phyloP scores from a whole-genome alignment of 345 rosid genomes.

The Theobroma cacao region DNA sequence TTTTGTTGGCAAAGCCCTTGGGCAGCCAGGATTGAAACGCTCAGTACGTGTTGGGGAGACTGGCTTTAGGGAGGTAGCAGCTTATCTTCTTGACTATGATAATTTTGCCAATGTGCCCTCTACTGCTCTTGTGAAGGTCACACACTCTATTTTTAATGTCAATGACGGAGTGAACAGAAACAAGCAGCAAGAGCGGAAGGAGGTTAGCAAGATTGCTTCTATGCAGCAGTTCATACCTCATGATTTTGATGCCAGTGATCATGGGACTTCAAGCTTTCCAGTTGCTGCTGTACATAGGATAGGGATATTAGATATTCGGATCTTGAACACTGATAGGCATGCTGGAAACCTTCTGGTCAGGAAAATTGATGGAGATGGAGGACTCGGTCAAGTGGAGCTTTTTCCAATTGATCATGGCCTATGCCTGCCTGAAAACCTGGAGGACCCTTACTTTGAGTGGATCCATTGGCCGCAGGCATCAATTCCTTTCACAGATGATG shows the following conservation, averaged over 20 bases:
- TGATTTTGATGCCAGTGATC: constrained; percentile 77
- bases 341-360: constrained; percentile 84
- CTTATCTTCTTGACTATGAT: constrained; percentile 62
- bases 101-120: constrained; percentile 73
- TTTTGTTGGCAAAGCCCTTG: constrained; percentile 65
- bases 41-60: constrained; percentile 79
- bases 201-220: constrained; percentile 76
- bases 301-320: constrained; percentile 68
- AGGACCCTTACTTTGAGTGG: constrained; percentile 99
- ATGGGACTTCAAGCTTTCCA: constrained; percentile 69
- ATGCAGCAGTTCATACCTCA: constrained; percentile 68
- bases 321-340: constrained; percentile 75
- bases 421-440: constrained; percentile 88
- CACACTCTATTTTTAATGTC: constrained; percentile 60
- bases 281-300: constrained; percentile 63
- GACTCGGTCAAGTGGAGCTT: constrained; percentile 76
- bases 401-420: constrained; percentile 96
- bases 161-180: constrained; percentile 55
- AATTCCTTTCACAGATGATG: constrained; percentile 89
- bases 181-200: constrained; percentile 40
- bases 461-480: constrained; percentile 99
- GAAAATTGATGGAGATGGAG: constrained; percentile 64
- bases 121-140: constrained; percentile 64
- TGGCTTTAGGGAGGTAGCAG: constrained; percentile 71
- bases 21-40: constrained; percentile 70